phyloP scores from a whole-genome alignment of 306 rosid species.

The Quercus glauca region DNA sequence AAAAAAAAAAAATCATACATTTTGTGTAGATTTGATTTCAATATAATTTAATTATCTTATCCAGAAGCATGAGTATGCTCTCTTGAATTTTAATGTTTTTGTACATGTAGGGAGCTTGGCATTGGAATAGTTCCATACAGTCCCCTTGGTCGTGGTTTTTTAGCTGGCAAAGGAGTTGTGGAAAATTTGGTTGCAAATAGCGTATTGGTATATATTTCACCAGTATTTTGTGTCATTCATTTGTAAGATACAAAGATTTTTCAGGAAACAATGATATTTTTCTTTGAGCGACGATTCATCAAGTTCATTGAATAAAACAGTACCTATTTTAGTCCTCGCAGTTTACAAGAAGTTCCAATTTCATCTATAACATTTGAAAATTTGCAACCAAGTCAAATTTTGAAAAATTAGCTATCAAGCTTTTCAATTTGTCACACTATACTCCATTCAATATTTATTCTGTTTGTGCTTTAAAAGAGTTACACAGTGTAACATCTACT shows the following conservation, averaged over 20 bases:
- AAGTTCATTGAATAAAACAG: not conserved
- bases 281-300: not conserved
- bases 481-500: no score
- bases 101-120: slow-evolving; percentile 59
- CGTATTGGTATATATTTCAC: slow-evolving; percentile 36
- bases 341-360: no score
- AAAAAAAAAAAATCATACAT: no score
- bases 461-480: no score
- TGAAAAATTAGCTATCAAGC: no score
- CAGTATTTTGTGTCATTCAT: not conserved
- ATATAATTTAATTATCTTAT: no score
- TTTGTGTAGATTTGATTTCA: no score
- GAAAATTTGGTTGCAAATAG: slow-evolving; percentile 45
- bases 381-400: no score
- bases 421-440: no score
- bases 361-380: no score
- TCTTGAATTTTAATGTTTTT: not conserved
- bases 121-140: slow-evolving; percentile 80
- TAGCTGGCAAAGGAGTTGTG: slow-evolving; percentile 64
- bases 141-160: slow-evolving; percentile 82
- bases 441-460: no score
- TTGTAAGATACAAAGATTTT: not conserved
- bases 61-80: not conserved
- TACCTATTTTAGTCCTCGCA: not conserved
- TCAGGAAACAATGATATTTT: not conserved